Evolutionary conservation across 2,329 filamentous ascomycete genomes (phyloP).

Genomic region (Hypoxylon sp.): DNA sequence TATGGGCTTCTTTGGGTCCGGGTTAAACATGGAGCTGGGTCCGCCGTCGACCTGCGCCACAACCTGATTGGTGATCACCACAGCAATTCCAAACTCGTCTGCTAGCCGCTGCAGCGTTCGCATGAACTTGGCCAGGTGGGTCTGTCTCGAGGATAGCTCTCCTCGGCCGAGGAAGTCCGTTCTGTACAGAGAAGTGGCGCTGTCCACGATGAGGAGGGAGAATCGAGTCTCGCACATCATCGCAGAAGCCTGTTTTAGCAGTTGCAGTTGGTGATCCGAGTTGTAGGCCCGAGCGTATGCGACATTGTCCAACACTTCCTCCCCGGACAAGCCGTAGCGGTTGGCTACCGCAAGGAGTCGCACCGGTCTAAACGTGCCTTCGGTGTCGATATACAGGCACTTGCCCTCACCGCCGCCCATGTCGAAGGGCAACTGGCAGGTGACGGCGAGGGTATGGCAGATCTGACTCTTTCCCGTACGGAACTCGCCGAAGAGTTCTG

Average conservation of each 20-base stretch:
- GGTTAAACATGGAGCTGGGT: slow-evolving; percentile 97
- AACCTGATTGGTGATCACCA: slow-evolving; percentile 98
- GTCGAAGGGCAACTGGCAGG: slow-evolving; percentile 96
- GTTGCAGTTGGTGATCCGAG: slow-evolving; percentile 94
- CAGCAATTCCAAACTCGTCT: slow-evolving; percentile 92
- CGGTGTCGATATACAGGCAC: slow-evolving; percentile 97
- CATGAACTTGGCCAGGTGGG: slow-evolving; percentile 90
- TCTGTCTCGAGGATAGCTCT: slow-evolving; percentile 93
- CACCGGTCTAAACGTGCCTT: slow-evolving; percentile 95
- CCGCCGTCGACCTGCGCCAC: slow-evolving; percentile 98
- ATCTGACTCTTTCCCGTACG: slow-evolving; percentile 98
- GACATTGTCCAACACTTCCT: slow-evolving; percentile 98
- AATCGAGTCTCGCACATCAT: slow-evolving; percentile 99
- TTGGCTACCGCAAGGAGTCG: slow-evolving; percentile 92
- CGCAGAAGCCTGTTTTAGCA: slow-evolving; percentile 92
- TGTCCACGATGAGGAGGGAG: slow-evolving; percentile 94
- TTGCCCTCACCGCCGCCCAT: slow-evolving; percentile 99
- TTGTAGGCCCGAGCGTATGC: slow-evolving; percentile 99
- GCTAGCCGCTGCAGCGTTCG: slow-evolving; percentile 82
- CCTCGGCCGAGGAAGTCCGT: slow-evolving; percentile 98
- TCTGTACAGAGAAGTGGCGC: slow-evolving; percentile 92
- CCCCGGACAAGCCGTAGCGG: slow-evolving; percentile 91
- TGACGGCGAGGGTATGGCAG: slow-evolving; percentile 97
- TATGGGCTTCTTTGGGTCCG: slow-evolving; percentile 98
- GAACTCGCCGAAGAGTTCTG: slow-evolving; percentile 98